Conservation (phyloP, 805 yeast genomes). For the Saturnispora sanitii region DNA sequence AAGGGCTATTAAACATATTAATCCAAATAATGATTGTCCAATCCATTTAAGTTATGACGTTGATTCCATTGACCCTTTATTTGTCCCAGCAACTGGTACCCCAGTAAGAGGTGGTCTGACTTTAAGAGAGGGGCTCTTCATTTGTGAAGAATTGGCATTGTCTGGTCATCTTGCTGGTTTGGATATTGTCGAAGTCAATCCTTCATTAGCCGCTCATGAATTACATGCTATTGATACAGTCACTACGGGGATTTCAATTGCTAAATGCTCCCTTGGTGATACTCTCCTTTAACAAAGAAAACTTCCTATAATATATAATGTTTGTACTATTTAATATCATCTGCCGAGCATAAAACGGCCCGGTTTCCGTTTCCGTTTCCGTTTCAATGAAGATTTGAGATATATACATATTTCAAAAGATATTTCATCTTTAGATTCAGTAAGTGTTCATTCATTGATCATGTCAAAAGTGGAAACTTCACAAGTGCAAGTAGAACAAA, state of each 20-base stretch:
- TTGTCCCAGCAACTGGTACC: constrained; percentile 95
- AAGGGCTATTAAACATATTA: constrained; percentile 74
- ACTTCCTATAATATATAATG: too few species aligned
- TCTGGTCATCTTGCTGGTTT: constrained; percentile 81
- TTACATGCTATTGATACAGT: constrained; percentile 75
- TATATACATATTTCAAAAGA: too few species aligned
- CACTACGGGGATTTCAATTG: constrained; percentile 81
- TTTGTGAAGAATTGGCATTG: constrained; percentile 86
- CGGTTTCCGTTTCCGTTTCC: not conserved
- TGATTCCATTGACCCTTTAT: constrained; percentile 91
- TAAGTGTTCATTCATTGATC: too few species aligned
- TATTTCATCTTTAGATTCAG: too few species aligned
- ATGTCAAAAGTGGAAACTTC: not conserved
- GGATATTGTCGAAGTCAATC: constrained; percentile 92
- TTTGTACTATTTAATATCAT: not conserved
- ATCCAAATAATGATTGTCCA: constrained; percentile 62
- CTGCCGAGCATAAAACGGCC: not conserved
- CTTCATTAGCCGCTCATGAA: constrained; percentile 72
- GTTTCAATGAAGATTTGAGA: not conserved
- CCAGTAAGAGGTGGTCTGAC: constrained; percentile 95
- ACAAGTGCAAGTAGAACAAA: not conserved
- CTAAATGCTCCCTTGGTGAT: constrained; percentile 92
- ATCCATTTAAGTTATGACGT: constrained; percentile 90
- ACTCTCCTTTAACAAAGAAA: constrained; percentile 64
- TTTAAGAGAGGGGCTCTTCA: constrained; percentile 84